Percentiles rank a stretch among this genome's conserved stretches.
Evolutionary conservation across 2,329 filamentous ascomycete species (phyloP).

Genomic region (Penicillium italicum): DNA sequence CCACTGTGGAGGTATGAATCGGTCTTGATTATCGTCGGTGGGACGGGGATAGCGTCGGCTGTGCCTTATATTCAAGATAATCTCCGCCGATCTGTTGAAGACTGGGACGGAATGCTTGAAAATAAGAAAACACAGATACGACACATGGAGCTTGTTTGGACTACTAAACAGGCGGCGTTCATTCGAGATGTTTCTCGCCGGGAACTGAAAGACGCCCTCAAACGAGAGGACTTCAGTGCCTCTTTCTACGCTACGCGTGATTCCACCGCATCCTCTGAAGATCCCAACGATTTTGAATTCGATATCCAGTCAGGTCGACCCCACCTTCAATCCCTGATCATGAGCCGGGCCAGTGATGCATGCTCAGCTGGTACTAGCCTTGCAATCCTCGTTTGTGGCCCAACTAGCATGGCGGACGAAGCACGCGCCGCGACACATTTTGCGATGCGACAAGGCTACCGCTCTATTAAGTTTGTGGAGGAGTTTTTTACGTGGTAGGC

Average conservation of each 20-base stretch:
- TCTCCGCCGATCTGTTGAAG: slow-evolving; percentile 17
- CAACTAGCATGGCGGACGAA: slow-evolving; percentile 46
- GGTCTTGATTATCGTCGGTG: slow-evolving; percentile 47
- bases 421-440: slow-evolving; percentile 40
- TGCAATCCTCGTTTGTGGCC: slow-evolving; percentile 47
- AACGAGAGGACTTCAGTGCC: slow-evolving; percentile 30
- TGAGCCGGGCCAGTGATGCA: slow-evolving; percentile 32
- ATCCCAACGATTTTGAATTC: slow-evolving; percentile 10
- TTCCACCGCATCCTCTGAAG: neutral
- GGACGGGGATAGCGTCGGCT: slow-evolving; percentile 41
- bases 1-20: slow-evolving; percentile 50
- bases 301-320: slow-evolving; percentile 38
- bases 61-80: slow-evolving; percentile 44
- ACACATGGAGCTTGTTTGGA: slow-evolving; percentile 37
- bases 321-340: slow-evolving; percentile 35
- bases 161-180: slow-evolving; percentile 31
- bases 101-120: neutral
- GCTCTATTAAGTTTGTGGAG: slow-evolving; percentile 45
- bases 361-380: slow-evolving; percentile 26
- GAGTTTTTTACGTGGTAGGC: slow-evolving; percentile 44
- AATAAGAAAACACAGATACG: slow-evolving; percentile 20
- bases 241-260: slow-evolving; percentile 31
- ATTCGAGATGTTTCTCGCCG: slow-evolving; percentile 25
- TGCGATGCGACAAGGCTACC: slow-evolving; percentile 33
- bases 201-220: slow-evolving; percentile 28